These are phyloP conservation scores for Entamoeba dispar DNA, from an alignment of 208 protist species.

Conservation along the genomic window DNA sequence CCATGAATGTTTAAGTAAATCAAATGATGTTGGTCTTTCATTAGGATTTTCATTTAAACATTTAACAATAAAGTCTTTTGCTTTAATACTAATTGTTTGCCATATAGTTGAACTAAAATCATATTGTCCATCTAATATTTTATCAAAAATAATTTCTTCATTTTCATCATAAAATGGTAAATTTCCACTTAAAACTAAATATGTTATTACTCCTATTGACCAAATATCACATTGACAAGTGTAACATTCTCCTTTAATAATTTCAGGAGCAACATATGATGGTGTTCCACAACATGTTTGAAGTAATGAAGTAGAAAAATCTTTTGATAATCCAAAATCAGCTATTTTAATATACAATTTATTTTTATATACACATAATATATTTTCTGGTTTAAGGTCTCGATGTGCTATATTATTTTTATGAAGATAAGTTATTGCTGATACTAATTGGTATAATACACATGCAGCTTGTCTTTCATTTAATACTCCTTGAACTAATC, in stretches of 20 bases:
- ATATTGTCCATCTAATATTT: not conserved
- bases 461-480: not conserved
- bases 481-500: not conserved
- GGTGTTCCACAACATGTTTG: constrained; percentile 26
- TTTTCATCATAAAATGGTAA: constrained; percentile 5
- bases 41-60: not conserved
- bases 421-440: not conserved
- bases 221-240: constrained; percentile 27
- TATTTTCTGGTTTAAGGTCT: constrained; percentile 33
- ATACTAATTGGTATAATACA: not conserved
- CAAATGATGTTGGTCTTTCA: not conserved
- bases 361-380: constrained; percentile 16
- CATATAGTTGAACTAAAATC: not conserved
- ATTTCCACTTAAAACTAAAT: constrained; percentile 19
- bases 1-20: not conserved
- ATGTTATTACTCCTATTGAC: constrained; percentile 30
- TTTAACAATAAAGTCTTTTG: not conserved
- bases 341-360: constrained; percentile 24
- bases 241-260: constrained; percentile 14
- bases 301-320: not conserved
- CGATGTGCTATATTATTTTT: constrained; percentile 16
- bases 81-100: not conserved
- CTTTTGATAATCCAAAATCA: constrained; percentile 29
- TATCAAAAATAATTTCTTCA: not conserved
- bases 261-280: constrained; percentile 31